Conservation (phyloP, 768 basidiomycete genomes). For the Coprinellus micaceus region DNA sequence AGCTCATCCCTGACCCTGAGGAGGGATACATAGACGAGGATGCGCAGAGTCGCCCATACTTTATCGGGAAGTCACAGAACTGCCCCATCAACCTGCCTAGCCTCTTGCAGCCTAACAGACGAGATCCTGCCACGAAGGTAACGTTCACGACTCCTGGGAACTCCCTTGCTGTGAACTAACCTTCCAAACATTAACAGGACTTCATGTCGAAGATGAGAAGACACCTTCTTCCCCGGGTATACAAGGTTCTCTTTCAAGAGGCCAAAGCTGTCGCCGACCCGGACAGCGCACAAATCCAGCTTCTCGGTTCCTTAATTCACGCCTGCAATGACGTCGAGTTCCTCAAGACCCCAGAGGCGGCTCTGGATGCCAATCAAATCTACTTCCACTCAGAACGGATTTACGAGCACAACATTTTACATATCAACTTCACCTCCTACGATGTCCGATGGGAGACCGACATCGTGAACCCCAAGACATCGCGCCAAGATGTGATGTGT, state of each 20-base stretch:
- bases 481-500: not conserved
- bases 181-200: slow-evolving; percentile 10
- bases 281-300: too few relatives aligned
- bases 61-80: slow-evolving; percentile 1
- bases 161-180: not conserved
- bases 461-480: slow-evolving; percentile 14
- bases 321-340: too few relatives aligned
- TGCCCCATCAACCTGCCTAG: not conserved
- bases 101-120: not conserved
- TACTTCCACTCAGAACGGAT: slow-evolving; percentile 8
- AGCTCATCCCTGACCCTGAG: not conserved
- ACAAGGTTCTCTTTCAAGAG: not conserved
- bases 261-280: too few relatives aligned
- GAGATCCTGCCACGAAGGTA: not conserved
- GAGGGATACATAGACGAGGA: not conserved
- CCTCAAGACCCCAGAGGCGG: slow-evolving; percentile 14
- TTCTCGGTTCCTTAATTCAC: too few relatives aligned
- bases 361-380: not conserved
- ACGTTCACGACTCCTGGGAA: too few relatives aligned
- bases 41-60: not conserved
- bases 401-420: slow-evolving; percentile 10
- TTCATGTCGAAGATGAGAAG: slow-evolving; percentile 31
- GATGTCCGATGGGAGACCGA: slow-evolving; percentile 15
- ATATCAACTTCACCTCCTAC: slow-evolving; percentile 18
- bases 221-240: slow-evolving; percentile 29